Evolutionary conservation across 345 rosid genomes (phyloP), one percentile per base, ranked within the genome.

Genomic region (Hibiscus syriacus): DNA sequence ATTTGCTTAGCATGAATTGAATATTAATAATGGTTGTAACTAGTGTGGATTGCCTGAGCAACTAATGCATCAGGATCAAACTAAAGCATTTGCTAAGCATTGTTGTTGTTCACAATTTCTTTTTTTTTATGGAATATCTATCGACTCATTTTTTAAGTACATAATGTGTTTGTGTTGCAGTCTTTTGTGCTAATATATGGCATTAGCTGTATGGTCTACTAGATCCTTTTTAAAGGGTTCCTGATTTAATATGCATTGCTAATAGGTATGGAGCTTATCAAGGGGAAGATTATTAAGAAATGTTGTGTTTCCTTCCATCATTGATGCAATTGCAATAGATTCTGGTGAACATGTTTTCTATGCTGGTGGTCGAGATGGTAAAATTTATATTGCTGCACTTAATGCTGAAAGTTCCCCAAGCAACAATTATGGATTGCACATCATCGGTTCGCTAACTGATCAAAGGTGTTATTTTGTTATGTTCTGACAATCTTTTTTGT

Each of bases 291-390:
- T 87, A 59, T 71, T 87, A 79, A 84, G 82, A 84, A 91, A 75
- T 68, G 63, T 93, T 52, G 60, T 80, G 26, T 89, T 90, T 78
- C 90, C 91, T 70, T 81, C 96, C 59, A 72, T 78, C 60, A 89
- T 93, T 69, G 88, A 89, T 81, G 83, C 92, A 55, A 72, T 93
- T 57, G 85, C 85, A 8, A 70, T 93, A 75, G 94, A 90, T 70
- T 95, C 98, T 75, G 87, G 84, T 17, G 92, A 89, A 72, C 76
- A 77, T 73, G 83, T 87, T 65, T 91, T 94, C 76, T 89, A 86
- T 84, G 99, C 96, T 57, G 99, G 97, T 54, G 64, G 89, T 52
- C 79, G 75, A 73, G 97, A 91, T 81, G 90, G 99, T 23, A 82
- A 80, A 59, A 87, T 91, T 67, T 85, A 91, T 64, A 55, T 94